Percentiles rank a stretch among this genome's conserved stretches.
Evolutionary conservation across 148 eudicot species (phyloP).

Genomic region (Rhododendron simsii): DNA sequence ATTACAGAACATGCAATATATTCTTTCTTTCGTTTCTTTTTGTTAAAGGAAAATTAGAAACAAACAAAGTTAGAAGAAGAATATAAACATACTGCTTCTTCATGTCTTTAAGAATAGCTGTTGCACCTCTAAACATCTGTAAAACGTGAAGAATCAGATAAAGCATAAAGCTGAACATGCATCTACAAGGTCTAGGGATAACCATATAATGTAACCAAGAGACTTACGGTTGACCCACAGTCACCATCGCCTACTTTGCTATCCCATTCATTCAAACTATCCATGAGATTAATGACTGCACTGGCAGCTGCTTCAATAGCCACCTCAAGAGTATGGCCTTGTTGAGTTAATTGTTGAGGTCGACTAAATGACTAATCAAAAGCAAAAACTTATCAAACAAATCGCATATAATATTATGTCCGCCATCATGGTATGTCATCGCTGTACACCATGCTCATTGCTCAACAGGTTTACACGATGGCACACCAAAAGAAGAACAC

Average conservation of each 20-base stretch:
- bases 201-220: neutral
- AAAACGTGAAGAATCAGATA: constrained; percentile 25
- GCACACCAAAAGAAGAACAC: neutral
- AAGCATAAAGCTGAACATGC: neutral
- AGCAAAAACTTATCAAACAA: neutral
- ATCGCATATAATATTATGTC: neutral
- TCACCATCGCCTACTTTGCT: constrained; percentile 98
- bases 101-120: constrained; percentile 83
- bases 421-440: neutral
- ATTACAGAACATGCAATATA: neutral
- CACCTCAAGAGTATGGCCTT: constrained; percentile 63
- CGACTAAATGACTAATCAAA: constrained; percentile 49
- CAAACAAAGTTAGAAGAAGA: neutral
- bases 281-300: constrained; percentile 63
- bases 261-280: constrained; percentile 90
- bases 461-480: neutral
- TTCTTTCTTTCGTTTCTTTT: too few species aligned
- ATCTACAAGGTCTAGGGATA: constrained; percentile 4
- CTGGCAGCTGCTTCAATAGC: constrained; percentile 87
- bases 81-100: constrained; percentile 54
- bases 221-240: constrained; percentile 95
- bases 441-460: neutral
- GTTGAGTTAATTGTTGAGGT: constrained; percentile 61
- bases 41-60: neutral
- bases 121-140: constrained; percentile 91